phyloP scores from a whole-genome alignment of 2,329 filamentous ascomycete genomes.

The Phyllosticta citrichinensis region DNA sequence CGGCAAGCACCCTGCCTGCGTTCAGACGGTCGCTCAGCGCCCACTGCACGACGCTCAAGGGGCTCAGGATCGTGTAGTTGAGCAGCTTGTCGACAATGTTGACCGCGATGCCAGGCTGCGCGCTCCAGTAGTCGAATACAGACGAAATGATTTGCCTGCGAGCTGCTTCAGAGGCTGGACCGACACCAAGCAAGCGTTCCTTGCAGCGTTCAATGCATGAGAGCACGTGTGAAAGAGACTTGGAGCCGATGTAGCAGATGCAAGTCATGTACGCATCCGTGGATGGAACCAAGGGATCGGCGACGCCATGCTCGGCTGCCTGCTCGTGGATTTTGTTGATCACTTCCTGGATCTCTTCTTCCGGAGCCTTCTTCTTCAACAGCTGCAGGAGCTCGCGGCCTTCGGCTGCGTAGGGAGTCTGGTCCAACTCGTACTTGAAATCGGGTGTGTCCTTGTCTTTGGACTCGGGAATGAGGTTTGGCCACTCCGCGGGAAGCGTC shows the following conservation, averaged over 20 bases:
- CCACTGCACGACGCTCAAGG: conserved; percentile 81
- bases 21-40: conserved; percentile 59
- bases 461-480: conserved; percentile 67
- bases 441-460: conserved; percentile 95
- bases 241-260: conserved; percentile 87
- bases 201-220: conserved; percentile 94
- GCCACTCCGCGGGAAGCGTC: conserved; percentile 77
- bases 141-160: conserved; percentile 81
- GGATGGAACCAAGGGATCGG: conserved; percentile 70
- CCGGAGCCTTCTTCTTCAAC: conserved; percentile 71
- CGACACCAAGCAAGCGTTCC: conserved; percentile 72
- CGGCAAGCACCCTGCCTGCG: conserved; percentile 58
- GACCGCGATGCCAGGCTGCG: conserved; percentile 84
- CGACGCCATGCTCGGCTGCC: conserved; percentile 56
- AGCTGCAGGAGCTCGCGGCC: conserved; percentile 73
- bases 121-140: conserved; percentile 86
- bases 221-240: conserved; percentile 90
- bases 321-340: conserved; percentile 74
- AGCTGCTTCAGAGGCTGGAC: conserved; percentile 62
- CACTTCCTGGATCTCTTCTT: conserved; percentile 75
- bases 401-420: conserved; percentile 71
- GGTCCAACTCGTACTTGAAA: conserved; percentile 75
- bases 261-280: conserved; percentile 91
- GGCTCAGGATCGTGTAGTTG: conserved; percentile 91
- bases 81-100: conserved; percentile 93